Percentiles rank a stretch among this genome's conserved stretches.
Evolutionary conservation across 2,329 filamentous ascomycete genomes (phyloP).

Genomic region (Pseudogymnoascus sp.): DNA sequence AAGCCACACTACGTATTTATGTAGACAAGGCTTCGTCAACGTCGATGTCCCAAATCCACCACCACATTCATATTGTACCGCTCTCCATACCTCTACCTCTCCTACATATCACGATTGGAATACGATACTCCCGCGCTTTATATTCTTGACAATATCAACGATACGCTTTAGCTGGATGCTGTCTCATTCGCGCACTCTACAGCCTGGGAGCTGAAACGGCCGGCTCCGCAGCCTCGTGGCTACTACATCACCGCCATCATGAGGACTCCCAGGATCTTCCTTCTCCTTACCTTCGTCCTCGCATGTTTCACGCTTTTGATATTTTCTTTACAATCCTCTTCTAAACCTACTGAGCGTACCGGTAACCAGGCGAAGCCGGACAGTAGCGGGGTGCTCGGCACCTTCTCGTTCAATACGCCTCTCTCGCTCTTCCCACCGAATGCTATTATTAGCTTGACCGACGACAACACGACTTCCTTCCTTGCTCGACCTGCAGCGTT

Average conservation of each 20-base stretch:
- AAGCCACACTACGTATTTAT: slow-evolving; percentile 5
- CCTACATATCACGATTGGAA: slow-evolving; percentile 9
- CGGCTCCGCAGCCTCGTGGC: slow-evolving; percentile 18
- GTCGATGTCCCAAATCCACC: neutral
- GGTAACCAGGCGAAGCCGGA: slow-evolving; percentile 16
- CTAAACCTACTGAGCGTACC: slow-evolving; percentile 14
- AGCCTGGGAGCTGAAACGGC: slow-evolving; percentile 25
- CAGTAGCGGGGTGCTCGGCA: slow-evolving; percentile 40
- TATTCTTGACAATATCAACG: neutral
- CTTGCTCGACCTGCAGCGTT: slow-evolving; percentile 88
- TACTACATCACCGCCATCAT: slow-evolving; percentile 21
- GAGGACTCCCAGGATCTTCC: slow-evolving; percentile 29
- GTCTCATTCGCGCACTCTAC: slow-evolving; percentile 5
- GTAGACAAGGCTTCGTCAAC: slow-evolving; percentile 2
- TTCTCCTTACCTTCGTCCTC: slow-evolving; percentile 26
- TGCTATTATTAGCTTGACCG: slow-evolving; percentile 88
- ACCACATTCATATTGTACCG: slow-evolving; percentile 1
- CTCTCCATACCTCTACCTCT: neutral
- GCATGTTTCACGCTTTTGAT: slow-evolving; percentile 26
- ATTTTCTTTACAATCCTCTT: slow-evolving; percentile 26
- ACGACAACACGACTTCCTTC: slow-evolving; percentile 98
- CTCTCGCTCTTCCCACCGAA: slow-evolving; percentile 91
- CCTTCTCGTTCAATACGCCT: slow-evolving; percentile 65
- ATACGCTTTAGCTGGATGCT: slow-evolving; percentile 13
- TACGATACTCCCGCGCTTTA: neutral